Evolutionary conservation across 108 stramenopile genomes (phyloP).

Genomic region (Licmophora abbreviata): DNA sequence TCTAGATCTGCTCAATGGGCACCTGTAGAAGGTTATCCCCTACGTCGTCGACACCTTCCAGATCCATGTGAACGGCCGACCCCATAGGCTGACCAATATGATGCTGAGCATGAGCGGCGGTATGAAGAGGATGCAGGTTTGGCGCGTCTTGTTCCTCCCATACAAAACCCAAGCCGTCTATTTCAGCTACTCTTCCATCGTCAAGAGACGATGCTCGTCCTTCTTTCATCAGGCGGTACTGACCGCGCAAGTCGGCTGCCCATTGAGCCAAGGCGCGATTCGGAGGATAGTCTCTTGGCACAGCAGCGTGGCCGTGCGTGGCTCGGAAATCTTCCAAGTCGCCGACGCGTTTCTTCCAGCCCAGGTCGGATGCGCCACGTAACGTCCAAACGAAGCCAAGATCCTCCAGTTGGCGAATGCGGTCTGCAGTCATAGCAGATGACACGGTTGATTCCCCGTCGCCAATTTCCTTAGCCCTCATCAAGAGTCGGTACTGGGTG

Average conservation of each 20-base stretch:
- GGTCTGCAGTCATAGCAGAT: constrained; percentile 23
- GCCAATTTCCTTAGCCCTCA: constrained; percentile 14
- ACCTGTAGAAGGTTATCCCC: too few species aligned
- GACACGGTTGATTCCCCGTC: constrained; percentile 8
- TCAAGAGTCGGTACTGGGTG: constrained; percentile 25
- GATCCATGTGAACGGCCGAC: too few species aligned
- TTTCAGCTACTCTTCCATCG: constrained; percentile 3
- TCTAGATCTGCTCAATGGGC: too few species aligned
- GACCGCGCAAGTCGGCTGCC: neutral
- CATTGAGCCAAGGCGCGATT: constrained; percentile 36
- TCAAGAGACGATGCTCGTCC: neutral
- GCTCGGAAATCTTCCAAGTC: constrained; percentile 5
- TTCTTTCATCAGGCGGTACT: constrained; percentile 10
- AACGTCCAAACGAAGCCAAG: constrained; percentile 33
- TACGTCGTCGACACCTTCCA: too few species aligned
- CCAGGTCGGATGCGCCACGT: neutral
- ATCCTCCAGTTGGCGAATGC: constrained; percentile 22
- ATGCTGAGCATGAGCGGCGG: too few species aligned
- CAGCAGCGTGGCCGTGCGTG: constrained; percentile 23
- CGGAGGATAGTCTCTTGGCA: constrained; percentile 25
- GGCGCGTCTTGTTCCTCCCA: constrained; percentile 5
- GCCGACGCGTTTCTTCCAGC: constrained; percentile 2
- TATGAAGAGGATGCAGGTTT: too few species aligned
- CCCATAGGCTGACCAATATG: too few species aligned
- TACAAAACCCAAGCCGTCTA: constrained; percentile 3